Evolutionary conservation across 148 eudicot species (phyloP), one percentile per base, ranked within the genome.

Genomic region (Arctostaphylos glauca): DNA sequence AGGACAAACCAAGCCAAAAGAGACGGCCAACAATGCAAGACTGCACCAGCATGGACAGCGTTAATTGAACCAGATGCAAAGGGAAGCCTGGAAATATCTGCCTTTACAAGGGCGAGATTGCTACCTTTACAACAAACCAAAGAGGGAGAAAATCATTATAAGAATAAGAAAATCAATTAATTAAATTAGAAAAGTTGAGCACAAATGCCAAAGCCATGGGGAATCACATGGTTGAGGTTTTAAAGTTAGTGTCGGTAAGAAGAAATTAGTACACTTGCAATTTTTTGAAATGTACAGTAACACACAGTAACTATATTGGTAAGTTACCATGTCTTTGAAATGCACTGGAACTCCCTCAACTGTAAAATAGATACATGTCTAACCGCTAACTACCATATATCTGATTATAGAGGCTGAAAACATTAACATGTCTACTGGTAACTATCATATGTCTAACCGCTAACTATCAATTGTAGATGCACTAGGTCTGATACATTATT

Each of bases 61-160:
- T 97, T 96, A 81, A 97, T 82, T 68, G 99, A 97, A 79, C 94
- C 94, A 21, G 99, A 93, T 52, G 89, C 72, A 79, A 97, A 94
- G 46, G 99, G 99, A 84, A 97, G 97, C 89, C 99, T 92, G 54
- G 97, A 90, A 75, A 97, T 92, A 90, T 97, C 99, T 83, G 96
- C 99, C 85, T 98, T 90, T 81, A 97, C 98, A 84, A 94, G 97
- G 68, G 96, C 99, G 82, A 97, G 90, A 82, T 93, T 92, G 80
- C 99, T 97, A 92, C 88, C 99, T 98, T 92, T 83, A 81, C 83
- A 18, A 75, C 66, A 23, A 68, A 55, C n/a, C 38, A 49, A 16
- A 43, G 21, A 82, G 50, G 46, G 55, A 15, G 9, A 58, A 78
- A 10, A 47, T 71, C 50, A 70, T 72, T 44, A 54, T 50, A 64